phyloP scores from a whole-genome alignment of 192 early-diverging fungal species.

The Globomyces pollinis-pini region DNA sequence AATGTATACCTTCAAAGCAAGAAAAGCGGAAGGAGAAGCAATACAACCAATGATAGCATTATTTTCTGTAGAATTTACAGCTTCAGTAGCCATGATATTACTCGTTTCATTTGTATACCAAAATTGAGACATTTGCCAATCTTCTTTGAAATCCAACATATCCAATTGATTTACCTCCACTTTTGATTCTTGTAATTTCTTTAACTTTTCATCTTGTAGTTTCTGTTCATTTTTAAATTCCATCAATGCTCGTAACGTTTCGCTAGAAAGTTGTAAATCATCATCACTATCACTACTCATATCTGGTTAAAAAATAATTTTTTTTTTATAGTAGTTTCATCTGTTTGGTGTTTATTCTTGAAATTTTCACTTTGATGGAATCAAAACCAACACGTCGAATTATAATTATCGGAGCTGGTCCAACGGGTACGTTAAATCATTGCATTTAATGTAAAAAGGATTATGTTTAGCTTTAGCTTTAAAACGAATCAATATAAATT shows the following conservation, averaged over 20 bases:
- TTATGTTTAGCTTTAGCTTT: background rate
- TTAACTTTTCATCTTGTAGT: background rate
- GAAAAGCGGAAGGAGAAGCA: conserved; percentile 55
- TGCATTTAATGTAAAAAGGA: too few relatives aligned
- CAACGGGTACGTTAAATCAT: background rate
- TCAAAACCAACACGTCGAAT: background rate
- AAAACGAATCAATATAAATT: background rate
- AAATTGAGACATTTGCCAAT: conserved; percentile 59
- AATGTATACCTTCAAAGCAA: conserved; percentile 58
- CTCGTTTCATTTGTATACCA: conserved; percentile 48
- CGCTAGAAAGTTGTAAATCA: conserved; percentile 34
- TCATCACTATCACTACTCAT: too few relatives aligned
- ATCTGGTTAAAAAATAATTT: too few relatives aligned
- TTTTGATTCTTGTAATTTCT: conserved; percentile 9
- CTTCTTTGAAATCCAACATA: conserved; percentile 67
- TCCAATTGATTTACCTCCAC: too few relatives aligned
- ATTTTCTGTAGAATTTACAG: conserved; percentile 30
- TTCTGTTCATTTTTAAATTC: conserved; percentile 49
- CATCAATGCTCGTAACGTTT: conserved; percentile 49
- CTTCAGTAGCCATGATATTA: conserved; percentile 36
- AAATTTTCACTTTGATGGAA: too few relatives aligned
- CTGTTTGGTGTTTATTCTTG: too few relatives aligned
- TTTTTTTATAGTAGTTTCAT: conserved; percentile 16
- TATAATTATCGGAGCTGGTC: background rate
- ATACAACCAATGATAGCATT: conserved; percentile 48